Conservation (phyloP, 495 filamentous ascomycete genomes). For the Neurospora discreta region DNA sequence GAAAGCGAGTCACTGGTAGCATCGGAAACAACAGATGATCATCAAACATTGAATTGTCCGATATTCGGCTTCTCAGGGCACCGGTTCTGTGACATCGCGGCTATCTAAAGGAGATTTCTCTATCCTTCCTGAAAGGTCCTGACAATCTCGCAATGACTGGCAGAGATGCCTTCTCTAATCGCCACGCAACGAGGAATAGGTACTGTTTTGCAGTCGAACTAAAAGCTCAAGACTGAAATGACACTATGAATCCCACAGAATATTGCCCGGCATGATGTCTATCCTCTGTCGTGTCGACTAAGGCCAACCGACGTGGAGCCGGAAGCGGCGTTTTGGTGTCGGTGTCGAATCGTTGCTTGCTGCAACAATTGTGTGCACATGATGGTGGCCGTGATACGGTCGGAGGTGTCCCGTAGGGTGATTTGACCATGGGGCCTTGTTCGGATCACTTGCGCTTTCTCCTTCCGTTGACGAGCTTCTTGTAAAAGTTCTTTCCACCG, state of each 20-base stretch:
- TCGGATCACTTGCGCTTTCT: slow-evolving; percentile 15
- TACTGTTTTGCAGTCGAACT: neutral
- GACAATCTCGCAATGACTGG: neutral
- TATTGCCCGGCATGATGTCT: neutral
- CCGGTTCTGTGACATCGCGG: neutral
- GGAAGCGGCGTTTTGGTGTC: neutral
- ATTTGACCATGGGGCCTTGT: neutral
- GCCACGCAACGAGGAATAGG: neutral
- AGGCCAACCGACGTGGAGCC: neutral
- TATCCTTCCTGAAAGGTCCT: neutral
- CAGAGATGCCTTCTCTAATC: neutral
- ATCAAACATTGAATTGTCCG: neutral
- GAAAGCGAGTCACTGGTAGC: neutral
- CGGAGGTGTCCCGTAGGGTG: neutral
- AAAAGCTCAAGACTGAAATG: neutral
- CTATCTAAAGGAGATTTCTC: neutral
- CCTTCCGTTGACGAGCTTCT: slow-evolving; percentile 20
- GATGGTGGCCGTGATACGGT: neutral
- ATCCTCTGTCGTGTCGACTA: neutral
- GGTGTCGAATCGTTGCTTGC: neutral
- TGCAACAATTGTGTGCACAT: neutral
- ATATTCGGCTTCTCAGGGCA: neutral
- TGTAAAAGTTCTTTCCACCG: slow-evolving; percentile 20
- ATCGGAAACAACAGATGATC: neutral
- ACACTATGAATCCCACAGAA: neutral